Conservation (phyloP, 2,329 filamentous ascomycete species). For the Aspergillus sergii region DNA sequence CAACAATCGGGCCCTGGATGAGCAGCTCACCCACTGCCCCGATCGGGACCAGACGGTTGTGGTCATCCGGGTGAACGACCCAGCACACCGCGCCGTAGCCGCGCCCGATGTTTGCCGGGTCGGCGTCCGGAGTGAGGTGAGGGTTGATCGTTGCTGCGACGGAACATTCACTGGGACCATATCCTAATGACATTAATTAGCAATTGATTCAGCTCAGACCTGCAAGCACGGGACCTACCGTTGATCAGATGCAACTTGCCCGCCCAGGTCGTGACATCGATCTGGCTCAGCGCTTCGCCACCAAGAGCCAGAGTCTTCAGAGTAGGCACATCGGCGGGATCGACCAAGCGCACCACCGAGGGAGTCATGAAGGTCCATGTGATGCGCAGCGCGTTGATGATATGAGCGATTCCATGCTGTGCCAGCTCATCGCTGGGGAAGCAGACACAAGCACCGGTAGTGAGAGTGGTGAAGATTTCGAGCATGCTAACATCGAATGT, state of each 20-base stretch:
- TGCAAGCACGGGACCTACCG: conserved; percentile 10
- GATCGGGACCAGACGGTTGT: conserved; percentile 17
- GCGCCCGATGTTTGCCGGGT: conserved; percentile 17
- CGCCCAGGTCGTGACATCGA: conserved; percentile 13
- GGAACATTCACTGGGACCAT: conserved; percentile 33
- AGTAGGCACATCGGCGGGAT: conserved; percentile 13
- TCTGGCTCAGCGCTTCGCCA: conserved; percentile 14
- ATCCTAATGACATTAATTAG: conserved; percentile 7
- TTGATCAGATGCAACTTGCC: conserved; percentile 30
- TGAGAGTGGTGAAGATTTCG: conserved; percentile 54
- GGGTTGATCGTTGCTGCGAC: conserved; percentile 13
- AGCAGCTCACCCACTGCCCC: conserved; percentile 19
- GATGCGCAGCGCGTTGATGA: conserved; percentile 49
- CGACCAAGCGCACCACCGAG: conserved; percentile 14
- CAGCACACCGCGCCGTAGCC: conserved; percentile 14
- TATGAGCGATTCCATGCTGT: conserved; percentile 44
- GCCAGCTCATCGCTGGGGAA: conserved; percentile 52
- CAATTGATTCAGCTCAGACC: not conserved
- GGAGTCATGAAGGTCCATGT: conserved; percentile 32
- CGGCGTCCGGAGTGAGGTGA: conserved; percentile 6
- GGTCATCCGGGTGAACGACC: conserved; percentile 16
- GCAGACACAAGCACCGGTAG: conserved; percentile 58
- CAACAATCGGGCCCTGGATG: conserved; percentile 15
- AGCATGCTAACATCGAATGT: conserved; percentile 52
- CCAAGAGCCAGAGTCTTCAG: conserved; percentile 14